A percentile compares a stretch with the other conserved stretches of the same genome.
phyloP scores from a whole-genome alignment of 1,284 basidiomycete species.

The Cryptococcus sp. region DNA sequence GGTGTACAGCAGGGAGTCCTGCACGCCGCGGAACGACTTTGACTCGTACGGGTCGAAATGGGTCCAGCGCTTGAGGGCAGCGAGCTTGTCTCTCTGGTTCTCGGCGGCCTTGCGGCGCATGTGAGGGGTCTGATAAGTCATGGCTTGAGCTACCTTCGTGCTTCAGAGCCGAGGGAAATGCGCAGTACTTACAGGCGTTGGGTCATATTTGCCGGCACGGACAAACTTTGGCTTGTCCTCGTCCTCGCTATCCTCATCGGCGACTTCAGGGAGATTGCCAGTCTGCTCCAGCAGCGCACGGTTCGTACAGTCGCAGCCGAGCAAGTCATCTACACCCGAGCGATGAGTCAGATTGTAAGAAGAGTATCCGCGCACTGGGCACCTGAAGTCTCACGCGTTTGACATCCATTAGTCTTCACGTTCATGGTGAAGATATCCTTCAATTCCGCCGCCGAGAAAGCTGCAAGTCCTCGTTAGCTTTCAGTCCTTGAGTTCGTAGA shows the following conservation, averaged over 20 bases:
- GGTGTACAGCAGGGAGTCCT: slow-evolving; percentile 33
- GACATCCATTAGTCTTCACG: slow-evolving; percentile 68
- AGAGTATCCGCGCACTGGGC: too few relatives aligned
- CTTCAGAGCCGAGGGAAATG: too few relatives aligned
- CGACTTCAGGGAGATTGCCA: slow-evolving; percentile 9
- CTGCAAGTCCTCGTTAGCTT: slow-evolving; percentile 36
- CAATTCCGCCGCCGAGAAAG: slow-evolving; percentile 87
- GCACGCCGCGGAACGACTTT: slow-evolving; percentile 55
- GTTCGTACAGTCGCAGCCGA: slow-evolving; percentile 64
- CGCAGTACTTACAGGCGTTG: slow-evolving; percentile 34
- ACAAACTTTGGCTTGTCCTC: slow-evolving; percentile 59
- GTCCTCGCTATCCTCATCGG: slow-evolving; percentile 45
- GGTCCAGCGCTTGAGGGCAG: slow-evolving; percentile 79
- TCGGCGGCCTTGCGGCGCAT: slow-evolving; percentile 60
- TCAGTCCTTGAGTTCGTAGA: neutral
- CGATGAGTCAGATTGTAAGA: neutral
- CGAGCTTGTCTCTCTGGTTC: slow-evolving; percentile 72
- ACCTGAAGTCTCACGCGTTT: slow-evolving; percentile 61
- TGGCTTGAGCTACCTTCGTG: slow-evolving; percentile 4
- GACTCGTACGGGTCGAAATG: slow-evolving; percentile 60
- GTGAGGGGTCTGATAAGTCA: slow-evolving; percentile 27
- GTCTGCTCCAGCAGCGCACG: slow-evolving; percentile 9
- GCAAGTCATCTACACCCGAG: slow-evolving; percentile 56
- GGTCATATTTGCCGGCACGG: slow-evolving; percentile 60
- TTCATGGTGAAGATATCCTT: slow-evolving; percentile 88